These are phyloP conservation scores for Trichoderma cornu-damae DNA, from an alignment of 2,329 filamentous ascomycete genomes.

Conservation along the genomic window DNA sequence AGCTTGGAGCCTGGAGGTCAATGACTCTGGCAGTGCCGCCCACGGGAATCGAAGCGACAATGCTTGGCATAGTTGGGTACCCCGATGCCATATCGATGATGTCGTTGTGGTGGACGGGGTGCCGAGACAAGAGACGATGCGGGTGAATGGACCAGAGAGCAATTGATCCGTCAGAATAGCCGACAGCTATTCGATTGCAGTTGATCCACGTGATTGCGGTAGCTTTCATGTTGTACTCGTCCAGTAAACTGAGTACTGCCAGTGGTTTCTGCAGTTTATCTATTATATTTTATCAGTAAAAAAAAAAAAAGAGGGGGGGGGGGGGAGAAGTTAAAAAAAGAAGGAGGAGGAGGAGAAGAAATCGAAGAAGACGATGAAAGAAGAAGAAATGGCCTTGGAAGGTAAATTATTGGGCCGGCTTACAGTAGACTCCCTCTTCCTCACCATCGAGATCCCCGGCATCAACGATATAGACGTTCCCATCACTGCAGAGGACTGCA, in stretches of 20 bases:
- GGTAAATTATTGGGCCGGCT: constrained; percentile 19
- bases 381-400: not conserved
- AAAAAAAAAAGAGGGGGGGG: not conserved
- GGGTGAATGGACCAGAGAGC: constrained; percentile 53
- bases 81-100: constrained; percentile 52
- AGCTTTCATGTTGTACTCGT: constrained; percentile 45
- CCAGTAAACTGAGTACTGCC: constrained; percentile 40
- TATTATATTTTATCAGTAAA: constrained; percentile 30
- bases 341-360: too few relatives aligned
- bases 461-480: constrained; percentile 46
- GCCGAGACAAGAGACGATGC: constrained; percentile 44
- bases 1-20: constrained; percentile 49
- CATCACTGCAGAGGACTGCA: constrained; percentile 48
- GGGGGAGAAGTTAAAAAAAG: too few relatives aligned
- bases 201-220: constrained; percentile 53
- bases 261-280: constrained; percentile 43
- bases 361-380: too few relatives aligned
- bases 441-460: constrained; percentile 29
- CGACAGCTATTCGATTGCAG: constrained; percentile 50
- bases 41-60: constrained; percentile 51
- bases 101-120: constrained; percentile 49
- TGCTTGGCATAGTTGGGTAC: constrained; percentile 52
- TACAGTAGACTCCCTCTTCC: constrained; percentile 39
- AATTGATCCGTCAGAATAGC: constrained; percentile 53
- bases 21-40: constrained; percentile 50